Evolutionary conservation across 2,329 filamentous ascomycete species (phyloP), one percentile per base, ranked within the genome.

Genomic region (Monilinia vaccinii-corymbosi): DNA sequence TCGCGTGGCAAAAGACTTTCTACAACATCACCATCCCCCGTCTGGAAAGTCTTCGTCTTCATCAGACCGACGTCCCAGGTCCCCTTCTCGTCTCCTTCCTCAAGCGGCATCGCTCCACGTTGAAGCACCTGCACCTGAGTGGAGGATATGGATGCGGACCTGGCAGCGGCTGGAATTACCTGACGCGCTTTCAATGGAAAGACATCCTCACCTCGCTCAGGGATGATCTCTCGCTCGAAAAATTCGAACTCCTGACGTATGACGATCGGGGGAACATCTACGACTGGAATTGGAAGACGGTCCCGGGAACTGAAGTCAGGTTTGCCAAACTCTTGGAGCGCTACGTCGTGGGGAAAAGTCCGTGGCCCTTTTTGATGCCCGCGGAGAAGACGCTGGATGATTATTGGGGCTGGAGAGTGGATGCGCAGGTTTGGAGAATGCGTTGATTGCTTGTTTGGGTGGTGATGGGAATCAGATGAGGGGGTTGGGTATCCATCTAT

Each of bases 341-440:
- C 14, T 60, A 40, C 32, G 58, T 60, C 1, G 13, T 47, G 10
- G 6, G 14, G 2, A 56, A 13, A 25, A 14, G n/a, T 21, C 40
- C 18, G 8, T 60, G 50, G 58, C 58, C 58, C 4, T 60, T 60
- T 28, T 44, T 42, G 18, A 60, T 60, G 42, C 50, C 49, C 14
- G 13, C 9, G 5, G 8, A 38, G 16, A 44, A 34, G 13, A 16
- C n/a, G 0, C 36, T 49, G 56, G 50, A 70, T 67, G 59, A 61
- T 66, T 21, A 23, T 66, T 25, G 56, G 45, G 8, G 61, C 23
- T 60, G 56, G 62, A 47, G 23, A n/a, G 36, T 60, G 18, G 58
- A 60, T 49, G 50, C 42, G 16, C 51, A 60, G 23, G 40, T 38
- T 28, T 53, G 48, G 40, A 21, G 38, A 25, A 28, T 32, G 55